Percentiles rank a stretch among this genome's conserved stretches.
Evolutionary conservation across 2,329 filamentous ascomycete genomes (phyloP).

Genomic region (Colletotrichum sojae): DNA sequence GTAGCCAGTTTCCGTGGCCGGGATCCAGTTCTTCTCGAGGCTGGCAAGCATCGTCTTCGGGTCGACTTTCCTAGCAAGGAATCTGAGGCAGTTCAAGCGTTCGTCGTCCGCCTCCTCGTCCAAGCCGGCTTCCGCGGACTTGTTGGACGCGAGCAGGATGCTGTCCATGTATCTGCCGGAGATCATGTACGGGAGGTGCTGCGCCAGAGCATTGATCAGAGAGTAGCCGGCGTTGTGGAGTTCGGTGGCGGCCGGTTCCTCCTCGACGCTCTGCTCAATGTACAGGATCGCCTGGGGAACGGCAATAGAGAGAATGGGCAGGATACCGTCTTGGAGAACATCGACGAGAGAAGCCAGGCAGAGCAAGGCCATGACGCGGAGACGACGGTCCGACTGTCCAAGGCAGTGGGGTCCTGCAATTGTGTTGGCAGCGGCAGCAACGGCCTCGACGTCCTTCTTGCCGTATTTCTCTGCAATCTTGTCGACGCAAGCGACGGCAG

Average conservation of each 20-base stretch:
- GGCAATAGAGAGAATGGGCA: constrained; percentile 84
- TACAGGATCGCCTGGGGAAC: constrained; percentile 81
- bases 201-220: constrained; percentile 83
- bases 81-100: constrained; percentile 77
- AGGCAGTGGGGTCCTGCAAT: constrained; percentile 85
- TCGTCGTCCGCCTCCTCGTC: constrained; percentile 74
- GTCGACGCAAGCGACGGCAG: constrained; percentile 90
- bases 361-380: constrained; percentile 87
- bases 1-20: constrained; percentile 73
- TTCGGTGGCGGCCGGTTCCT: constrained; percentile 68
- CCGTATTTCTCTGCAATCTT: constrained; percentile 96
- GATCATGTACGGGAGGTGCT: constrained; percentile 91
- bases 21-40: constrained; percentile 79
- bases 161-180: constrained; percentile 80
- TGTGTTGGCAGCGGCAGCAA: constrained; percentile 80
- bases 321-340: constrained; percentile 87
- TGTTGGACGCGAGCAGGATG: constrained; percentile 79
- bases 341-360: constrained; percentile 92
- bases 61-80: constrained; percentile 84
- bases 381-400: constrained; percentile 77
- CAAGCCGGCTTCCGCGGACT: constrained; percentile 74
- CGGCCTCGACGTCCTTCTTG: constrained; percentile 86
- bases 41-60: constrained; percentile 82
- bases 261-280: constrained; percentile 74
- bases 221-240: constrained; percentile 88